Evolutionary conservation across 441 rosid species (phyloP).

Genomic region (Sinapis alba): DNA sequence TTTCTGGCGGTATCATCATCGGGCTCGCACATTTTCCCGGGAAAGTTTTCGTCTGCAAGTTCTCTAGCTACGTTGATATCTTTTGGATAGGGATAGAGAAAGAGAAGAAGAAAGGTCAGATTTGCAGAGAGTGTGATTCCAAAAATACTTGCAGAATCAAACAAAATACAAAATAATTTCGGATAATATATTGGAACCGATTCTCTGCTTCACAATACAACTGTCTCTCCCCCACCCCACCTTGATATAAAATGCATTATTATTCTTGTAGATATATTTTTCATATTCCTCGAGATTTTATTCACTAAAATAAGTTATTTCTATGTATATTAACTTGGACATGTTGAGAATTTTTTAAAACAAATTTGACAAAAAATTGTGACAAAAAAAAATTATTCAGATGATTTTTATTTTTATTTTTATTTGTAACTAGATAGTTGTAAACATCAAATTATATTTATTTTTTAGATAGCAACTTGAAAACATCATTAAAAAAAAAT

Average conservation of each 20-base stretch:
- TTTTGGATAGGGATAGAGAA: background rate
- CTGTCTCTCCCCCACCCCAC: background rate
- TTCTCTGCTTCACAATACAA: background rate
- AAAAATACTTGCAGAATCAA: background rate
- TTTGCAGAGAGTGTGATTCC: background rate
- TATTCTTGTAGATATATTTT: conserved; percentile 1
- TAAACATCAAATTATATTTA: too few relatives aligned
- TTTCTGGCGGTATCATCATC: conserved; percentile 48
- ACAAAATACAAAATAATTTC: background rate
- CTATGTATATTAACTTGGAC: background rate
- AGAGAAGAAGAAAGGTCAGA: background rate
- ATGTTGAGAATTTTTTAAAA: too few relatives aligned
- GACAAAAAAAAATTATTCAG: too few relatives aligned
- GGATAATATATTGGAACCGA: background rate
- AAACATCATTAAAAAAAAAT: too few relatives aligned
- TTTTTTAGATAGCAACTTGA: too few relatives aligned
- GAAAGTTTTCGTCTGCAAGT: background rate
- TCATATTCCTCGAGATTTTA: conserved; percentile 30
- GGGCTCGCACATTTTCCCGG: conserved; percentile 55
- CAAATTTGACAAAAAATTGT: too few relatives aligned
- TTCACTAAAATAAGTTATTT: conserved; percentile 16
- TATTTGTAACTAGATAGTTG: too few relatives aligned
- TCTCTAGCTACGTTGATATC: background rate
- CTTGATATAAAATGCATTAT: too few relatives aligned
- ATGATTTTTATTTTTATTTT: too few relatives aligned